phyloP scores from a whole-genome alignment of 345 rosid genomes.

The Kernera saxatilis region DNA sequence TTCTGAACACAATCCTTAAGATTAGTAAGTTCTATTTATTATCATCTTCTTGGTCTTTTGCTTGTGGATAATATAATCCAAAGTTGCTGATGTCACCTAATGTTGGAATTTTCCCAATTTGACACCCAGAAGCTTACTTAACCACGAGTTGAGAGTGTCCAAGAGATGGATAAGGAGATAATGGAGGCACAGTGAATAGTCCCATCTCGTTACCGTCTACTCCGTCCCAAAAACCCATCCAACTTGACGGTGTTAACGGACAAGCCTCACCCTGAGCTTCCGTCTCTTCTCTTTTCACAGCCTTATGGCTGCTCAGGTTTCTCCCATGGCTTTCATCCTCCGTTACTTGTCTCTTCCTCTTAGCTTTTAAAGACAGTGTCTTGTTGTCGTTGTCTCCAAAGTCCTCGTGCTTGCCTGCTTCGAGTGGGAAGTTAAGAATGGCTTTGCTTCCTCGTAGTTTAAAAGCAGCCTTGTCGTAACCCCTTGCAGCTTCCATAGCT shows the following conservation, averaged over 20 bases:
- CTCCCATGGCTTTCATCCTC: conserved; percentile 14
- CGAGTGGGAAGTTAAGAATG: conserved; percentile 84
- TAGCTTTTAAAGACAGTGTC: conserved; percentile 2
- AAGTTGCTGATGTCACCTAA: neutral
- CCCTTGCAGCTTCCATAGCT: conserved; percentile 76
- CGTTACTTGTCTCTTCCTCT: conserved; percentile 41
- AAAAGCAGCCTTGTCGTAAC: conserved; percentile 80
- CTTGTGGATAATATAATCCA: neutral
- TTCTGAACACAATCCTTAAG: neutral
- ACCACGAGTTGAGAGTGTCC: conserved; percentile 40
- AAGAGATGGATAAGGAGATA: conserved; percentile 52
- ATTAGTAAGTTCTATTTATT: neutral
- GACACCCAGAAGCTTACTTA: conserved; percentile 12
- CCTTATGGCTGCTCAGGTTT: conserved; percentile 12
- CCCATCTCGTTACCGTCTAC: conserved; percentile 47
- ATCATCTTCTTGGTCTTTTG: neutral
- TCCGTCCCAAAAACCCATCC: conserved; percentile 76
- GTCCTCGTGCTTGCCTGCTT: conserved; percentile 37
- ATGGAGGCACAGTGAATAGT: conserved; percentile 61
- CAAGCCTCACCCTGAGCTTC: conserved; percentile 14
- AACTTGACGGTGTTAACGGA: conserved; percentile 82
- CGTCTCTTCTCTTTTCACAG: conserved; percentile 28
- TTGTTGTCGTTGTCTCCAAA: conserved; percentile 6
- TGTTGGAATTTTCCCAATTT: neutral
- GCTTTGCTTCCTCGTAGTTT: conserved; percentile 78